A percentile compares a stretch with the other conserved stretches of the same genome.
phyloP scores from a whole-genome alignment of 345 rosid genomes.

The Moricandia arvensis region DNA sequence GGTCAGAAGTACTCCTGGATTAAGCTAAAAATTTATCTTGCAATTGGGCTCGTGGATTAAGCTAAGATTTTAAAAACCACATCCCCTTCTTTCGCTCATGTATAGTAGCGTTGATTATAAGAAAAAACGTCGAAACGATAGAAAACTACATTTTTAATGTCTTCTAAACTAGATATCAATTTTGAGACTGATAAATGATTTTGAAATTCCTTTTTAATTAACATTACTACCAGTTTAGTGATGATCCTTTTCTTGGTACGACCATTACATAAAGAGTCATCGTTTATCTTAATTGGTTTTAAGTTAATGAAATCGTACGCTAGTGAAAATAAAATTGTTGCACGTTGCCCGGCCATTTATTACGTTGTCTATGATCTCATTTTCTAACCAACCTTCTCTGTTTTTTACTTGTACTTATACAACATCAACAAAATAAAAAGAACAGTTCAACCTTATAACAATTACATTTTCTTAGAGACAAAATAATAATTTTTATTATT shows the following conservation, averaged over 20 bases:
- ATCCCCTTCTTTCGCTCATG: background rate
- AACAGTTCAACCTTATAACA: too few relatives aligned
- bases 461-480: too few relatives aligned
- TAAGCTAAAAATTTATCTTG: background rate
- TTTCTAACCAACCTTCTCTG: too few relatives aligned
- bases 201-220: background rate
- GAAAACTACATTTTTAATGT: background rate
- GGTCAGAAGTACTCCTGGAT: background rate
- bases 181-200: background rate
- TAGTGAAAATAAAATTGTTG: conserved; percentile 13
- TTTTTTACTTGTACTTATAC: too few relatives aligned
- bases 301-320: background rate
- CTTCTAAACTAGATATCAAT: background rate
- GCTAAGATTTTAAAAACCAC: background rate
- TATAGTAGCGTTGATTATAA: background rate
- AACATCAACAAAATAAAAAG: too few relatives aligned
- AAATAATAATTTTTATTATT: too few relatives aligned
- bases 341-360: conserved; percentile 34
- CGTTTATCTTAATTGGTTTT: background rate
- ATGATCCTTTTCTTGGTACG: too few relatives aligned
- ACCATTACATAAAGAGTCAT: too few relatives aligned
- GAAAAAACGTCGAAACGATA: background rate
- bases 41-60: too few relatives aligned
- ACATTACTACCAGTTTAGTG: background rate
- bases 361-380: too few relatives aligned